Percentiles rank a stretch among this genome's conserved stretches.
phyloP scores from a whole-genome alignment of 768 basidiomycete genomes.

The Boletus pseudopeckii region DNA sequence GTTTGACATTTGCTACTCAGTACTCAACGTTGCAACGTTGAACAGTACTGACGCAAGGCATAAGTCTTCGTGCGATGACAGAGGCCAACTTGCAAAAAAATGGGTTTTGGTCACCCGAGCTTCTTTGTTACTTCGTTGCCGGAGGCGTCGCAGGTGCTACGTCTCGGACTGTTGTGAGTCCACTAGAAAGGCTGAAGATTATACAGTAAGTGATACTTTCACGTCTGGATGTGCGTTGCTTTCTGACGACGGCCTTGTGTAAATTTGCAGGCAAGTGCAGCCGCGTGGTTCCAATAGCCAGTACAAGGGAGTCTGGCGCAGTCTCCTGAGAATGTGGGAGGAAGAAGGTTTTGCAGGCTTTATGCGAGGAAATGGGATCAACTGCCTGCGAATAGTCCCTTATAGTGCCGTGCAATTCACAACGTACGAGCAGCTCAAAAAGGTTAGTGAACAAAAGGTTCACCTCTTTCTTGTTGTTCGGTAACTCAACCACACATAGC shows the following conservation, averaged over 20 bases:
- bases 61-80: conserved; percentile 19
- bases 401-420: conserved; percentile 88
- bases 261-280: conserved; percentile 77
- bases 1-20: not conserved
- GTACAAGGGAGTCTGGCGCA: conserved; percentile 83
- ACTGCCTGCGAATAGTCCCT: conserved; percentile 89
- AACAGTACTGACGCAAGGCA: conserved; percentile 6
- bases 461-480: conserved; percentile 2
- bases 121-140: conserved; percentile 50
- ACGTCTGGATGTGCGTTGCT: not conserved
- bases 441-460: conserved; percentile 40
- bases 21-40: not conserved
- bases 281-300: conserved; percentile 56
- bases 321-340: conserved; percentile 79
- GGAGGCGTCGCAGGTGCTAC: conserved; percentile 59
- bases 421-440: conserved; percentile 89
- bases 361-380: conserved; percentile 93
- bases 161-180: conserved; percentile 88
- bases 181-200: conserved; percentile 91
- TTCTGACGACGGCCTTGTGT: not conserved
- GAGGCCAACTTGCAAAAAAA: conserved; percentile 24
- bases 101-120: conserved; percentile 30
- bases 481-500: conserved; percentile 40
- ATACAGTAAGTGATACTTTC: conserved; percentile 67
- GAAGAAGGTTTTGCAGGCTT: conserved; percentile 93